Conservation (phyloP, 306 rosid species). For the Cicer chorassanicum region DNA sequence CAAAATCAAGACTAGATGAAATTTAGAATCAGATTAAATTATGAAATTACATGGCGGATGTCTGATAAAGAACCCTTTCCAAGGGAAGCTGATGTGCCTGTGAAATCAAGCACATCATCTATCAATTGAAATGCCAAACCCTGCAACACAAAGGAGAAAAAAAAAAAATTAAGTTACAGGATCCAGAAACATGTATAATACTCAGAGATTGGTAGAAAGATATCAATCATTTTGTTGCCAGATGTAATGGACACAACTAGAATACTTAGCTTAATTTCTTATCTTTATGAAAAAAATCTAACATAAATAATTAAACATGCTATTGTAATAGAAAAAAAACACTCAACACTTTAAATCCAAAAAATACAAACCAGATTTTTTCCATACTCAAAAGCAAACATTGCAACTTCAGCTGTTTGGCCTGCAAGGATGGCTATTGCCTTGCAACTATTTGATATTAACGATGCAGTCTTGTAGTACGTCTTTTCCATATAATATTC, state of each 20-base stretch:
- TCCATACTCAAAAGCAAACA: conserved; percentile 86
- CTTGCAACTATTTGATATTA: conserved; percentile 96
- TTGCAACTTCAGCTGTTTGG: conserved; percentile 86
- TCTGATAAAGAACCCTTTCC: conserved; percentile 96
- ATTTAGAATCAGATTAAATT: conserved; percentile 8
- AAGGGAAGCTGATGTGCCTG: conserved; percentile 86
- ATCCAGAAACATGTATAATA: conserved; percentile 21
- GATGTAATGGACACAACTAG: conserved; percentile 11
- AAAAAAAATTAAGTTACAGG: conserved; percentile 15
- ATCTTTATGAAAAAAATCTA: conserved; percentile 33
- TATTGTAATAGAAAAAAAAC: conserved; percentile 12
- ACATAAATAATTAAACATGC: conserved; percentile 18
- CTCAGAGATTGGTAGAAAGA: conserved; percentile 15
- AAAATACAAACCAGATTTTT: conserved; percentile 86
- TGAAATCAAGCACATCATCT: conserved; percentile 93
- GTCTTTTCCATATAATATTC: conserved; percentile 91
- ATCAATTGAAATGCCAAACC: conserved; percentile 94
- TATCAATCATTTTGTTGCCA: conserved; percentile 12
- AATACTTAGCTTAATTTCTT: conserved; percentile 33
- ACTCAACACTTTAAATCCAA: conserved; percentile 30
- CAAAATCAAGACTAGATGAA: conserved; percentile 30
- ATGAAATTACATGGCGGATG: conserved; percentile 74
- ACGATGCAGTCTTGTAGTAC: conserved; percentile 91
- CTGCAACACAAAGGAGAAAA: conserved; percentile 53
- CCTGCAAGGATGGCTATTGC: conserved; percentile 95